Evolutionary conservation across 2,329 filamentous ascomycete genomes (phyloP).

Genomic region (Stemphylium lycopersici): DNA sequence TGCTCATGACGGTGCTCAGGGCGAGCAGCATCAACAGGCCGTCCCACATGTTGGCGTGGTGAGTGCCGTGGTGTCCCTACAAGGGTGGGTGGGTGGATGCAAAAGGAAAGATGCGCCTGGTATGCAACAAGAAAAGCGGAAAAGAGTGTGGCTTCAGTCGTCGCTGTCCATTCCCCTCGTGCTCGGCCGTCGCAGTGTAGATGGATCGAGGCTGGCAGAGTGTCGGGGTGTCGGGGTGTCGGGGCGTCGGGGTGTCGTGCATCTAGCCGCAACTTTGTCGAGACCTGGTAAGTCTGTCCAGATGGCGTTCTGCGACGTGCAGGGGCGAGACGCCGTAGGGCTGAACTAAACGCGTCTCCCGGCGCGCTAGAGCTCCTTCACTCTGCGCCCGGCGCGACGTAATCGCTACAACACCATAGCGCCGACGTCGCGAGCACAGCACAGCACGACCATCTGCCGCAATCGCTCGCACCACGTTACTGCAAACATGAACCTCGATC

Average conservation of each 20-base stretch:
- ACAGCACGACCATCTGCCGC: no score
- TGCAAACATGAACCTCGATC: conserved; percentile 34
- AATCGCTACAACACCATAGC: background rate
- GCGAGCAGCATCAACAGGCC: conserved; percentile 69
- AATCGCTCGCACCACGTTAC: no score
- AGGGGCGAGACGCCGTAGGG: conserved; percentile 26
- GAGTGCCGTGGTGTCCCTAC: conserved; percentile 17
- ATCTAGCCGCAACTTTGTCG: conserved; percentile 21
- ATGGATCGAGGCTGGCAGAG: conserved; percentile 4
- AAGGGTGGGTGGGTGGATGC: conserved; percentile 12
- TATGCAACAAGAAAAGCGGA: conserved; percentile 16
- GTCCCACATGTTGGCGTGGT: conserved; percentile 58
- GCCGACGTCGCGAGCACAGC: no score
- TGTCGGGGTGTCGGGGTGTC: conserved; percentile 5
- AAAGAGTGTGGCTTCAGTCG: conserved; percentile 19
- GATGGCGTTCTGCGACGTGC: conserved; percentile 10
- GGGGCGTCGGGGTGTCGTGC: conserved; percentile 5
- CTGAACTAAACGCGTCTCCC: conserved; percentile 32
- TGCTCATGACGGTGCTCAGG: conserved; percentile 69
- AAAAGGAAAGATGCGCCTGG: conserved; percentile 21
- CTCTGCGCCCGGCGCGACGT: conserved; percentile 11
- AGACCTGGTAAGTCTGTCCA: conserved; percentile 1
- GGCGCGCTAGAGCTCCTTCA: conserved; percentile 27
- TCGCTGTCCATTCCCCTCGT: conserved; percentile 24
- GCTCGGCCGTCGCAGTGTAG: conserved; percentile 6